A percentile compares a stretch with the other conserved stretches of the same genome.
These are phyloP conservation scores for Fagopyrum esculentum DNA, from an alignment of 148 eudicot genomes.

Conservation along the genomic window DNA sequence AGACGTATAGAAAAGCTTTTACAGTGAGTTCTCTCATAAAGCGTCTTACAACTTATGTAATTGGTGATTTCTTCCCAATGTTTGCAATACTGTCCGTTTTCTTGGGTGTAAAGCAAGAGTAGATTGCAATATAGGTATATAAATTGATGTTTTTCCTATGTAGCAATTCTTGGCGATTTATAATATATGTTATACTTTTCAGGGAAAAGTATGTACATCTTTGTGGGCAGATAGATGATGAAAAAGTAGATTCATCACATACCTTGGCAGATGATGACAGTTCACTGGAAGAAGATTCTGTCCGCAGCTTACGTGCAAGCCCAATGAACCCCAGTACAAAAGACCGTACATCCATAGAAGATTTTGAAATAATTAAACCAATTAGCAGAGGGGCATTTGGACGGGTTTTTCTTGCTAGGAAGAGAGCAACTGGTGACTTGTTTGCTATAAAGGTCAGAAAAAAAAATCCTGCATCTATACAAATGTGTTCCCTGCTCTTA, in stretches of 20 bases:
- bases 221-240: constrained; percentile 91
- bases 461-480: not conserved
- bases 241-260: constrained; percentile 44
- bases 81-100: not conserved
- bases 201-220: constrained; percentile 94
- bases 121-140: constrained; percentile 5
- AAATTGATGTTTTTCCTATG: not conserved
- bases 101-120: not conserved
- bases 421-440: constrained; percentile 92
- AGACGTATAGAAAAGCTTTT: constrained; percentile 89
- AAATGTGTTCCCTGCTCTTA: not conserved
- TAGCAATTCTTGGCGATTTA: not conserved
- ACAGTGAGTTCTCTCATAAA: constrained; percentile 59
- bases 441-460: constrained; percentile 88
- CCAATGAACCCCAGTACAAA: constrained; percentile 68
- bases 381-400: constrained; percentile 99
- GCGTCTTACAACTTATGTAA: constrained; percentile 11
- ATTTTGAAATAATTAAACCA: constrained; percentile 97
- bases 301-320: constrained; percentile 87
- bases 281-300: constrained; percentile 61
- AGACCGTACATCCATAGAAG: constrained; percentile 91
- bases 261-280: constrained; percentile 73
- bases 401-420: constrained; percentile 91
- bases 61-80: not conserved
- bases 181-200: constrained; percentile 8